A percentile compares a stretch with the other conserved stretches of the same genome.
These are phyloP conservation scores for Stenogyne calaminthoides DNA, from an alignment of 305 asterid genomes.

Conservation along the genomic window DNA sequence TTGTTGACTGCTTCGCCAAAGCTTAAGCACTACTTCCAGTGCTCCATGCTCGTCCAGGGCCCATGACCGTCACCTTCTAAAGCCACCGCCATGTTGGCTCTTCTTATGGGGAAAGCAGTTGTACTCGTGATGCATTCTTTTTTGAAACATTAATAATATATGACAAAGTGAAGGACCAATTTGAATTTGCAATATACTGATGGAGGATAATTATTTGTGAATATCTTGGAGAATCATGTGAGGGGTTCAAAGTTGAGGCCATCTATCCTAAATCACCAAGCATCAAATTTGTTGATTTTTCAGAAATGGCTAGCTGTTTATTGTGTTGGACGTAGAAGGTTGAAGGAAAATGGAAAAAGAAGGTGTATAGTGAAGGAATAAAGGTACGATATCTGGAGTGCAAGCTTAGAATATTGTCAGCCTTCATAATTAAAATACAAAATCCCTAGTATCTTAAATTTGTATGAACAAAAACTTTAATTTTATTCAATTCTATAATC, in stretches of 20 bases:
- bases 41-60: constrained; percentile 41
- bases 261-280: background rate
- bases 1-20: constrained; percentile 60
- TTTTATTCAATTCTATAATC: no score
- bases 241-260: constrained; percentile 26
- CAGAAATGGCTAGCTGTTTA: constrained; percentile 1
- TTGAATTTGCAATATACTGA: background rate
- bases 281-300: background rate
- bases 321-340: background rate
- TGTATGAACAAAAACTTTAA: no score
- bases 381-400: constrained; percentile 26
- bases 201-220: background rate
- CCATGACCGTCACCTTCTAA: constrained; percentile 23
- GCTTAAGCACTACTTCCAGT: constrained; percentile 65
- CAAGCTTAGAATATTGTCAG: constrained; percentile 42
- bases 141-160: background rate
- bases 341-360: background rate
- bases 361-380: constrained; percentile 23
- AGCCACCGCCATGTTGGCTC: constrained; percentile 12
- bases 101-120: constrained; percentile 19
- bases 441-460: no score
- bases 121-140: background rate
- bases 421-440: no score
- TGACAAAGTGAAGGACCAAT: constrained; percentile 11
- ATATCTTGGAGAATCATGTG: constrained; percentile 22